phyloP scores from a whole-genome alignment of 148 eudicot species.

The Polygonum aviculare region DNA sequence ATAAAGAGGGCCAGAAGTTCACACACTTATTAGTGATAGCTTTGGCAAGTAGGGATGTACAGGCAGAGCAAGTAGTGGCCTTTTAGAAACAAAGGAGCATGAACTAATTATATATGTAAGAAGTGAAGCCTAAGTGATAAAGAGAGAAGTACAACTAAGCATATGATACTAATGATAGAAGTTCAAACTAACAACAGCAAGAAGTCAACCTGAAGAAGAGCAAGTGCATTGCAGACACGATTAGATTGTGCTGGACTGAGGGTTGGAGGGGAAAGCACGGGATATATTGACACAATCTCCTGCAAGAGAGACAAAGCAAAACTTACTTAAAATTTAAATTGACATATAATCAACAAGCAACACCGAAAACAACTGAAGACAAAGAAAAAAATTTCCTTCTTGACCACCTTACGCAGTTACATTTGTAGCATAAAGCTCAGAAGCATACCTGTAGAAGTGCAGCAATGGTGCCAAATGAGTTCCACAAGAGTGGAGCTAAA shows the following conservation, averaged over 20 bases:
- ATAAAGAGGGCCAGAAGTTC: background rate
- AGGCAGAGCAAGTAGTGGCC: background rate
- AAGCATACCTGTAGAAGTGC: conserved; percentile 77
- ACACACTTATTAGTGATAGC: background rate
- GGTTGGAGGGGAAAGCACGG: conserved; percentile 77
- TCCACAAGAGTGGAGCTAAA: conserved; percentile 93
- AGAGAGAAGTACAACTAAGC: background rate
- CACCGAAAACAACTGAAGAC: background rate
- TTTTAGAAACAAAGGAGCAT: background rate
- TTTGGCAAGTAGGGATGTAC: background rate
- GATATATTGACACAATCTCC: conserved; percentile 93
- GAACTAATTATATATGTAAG: background rate
- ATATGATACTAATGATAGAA: background rate
- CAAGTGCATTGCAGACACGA: conserved; percentile 96
- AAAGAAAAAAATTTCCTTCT: background rate
- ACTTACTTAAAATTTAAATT: background rate
- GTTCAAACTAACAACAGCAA: background rate
- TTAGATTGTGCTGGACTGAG: conserved; percentile 84
- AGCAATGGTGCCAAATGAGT: conserved; percentile 91
- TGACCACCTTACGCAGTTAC: background rate
- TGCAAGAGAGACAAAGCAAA: conserved; percentile 23
- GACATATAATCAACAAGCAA: background rate
- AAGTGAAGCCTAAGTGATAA: background rate
- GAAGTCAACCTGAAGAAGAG: conserved; percentile 58
- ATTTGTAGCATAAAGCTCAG: background rate